Base-by-base conservation (phyloP, 345 rosid species). In the Aquilaria yunnanensis region DNA sequence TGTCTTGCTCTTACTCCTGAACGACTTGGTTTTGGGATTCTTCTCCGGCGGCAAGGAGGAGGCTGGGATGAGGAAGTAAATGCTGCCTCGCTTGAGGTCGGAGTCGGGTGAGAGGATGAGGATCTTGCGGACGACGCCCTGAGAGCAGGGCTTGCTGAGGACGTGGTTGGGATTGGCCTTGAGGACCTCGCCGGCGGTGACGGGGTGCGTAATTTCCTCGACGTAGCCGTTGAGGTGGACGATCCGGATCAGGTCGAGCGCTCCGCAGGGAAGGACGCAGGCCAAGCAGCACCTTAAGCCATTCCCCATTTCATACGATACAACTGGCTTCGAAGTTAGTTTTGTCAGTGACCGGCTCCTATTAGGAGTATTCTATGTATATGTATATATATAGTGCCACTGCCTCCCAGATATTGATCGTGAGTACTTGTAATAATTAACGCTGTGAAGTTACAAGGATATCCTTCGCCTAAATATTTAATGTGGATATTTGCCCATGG, bases 251-350 rank as follows among this genome's bases (percentile, higher is more conserved):
- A 94, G 77, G 60, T 94, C 99, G 56, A 94, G 83, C 51, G 97
- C 99, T 56, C 97, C 99, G 65, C 93, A 90, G 1, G 99, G 96
- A 74, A 90, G 89, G 58, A 94, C 84, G 69, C 97, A 94, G 43
- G 96, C 95, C 81, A 94, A 76, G 68, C 96, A 94, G 54, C 96
- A 94, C 63, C 95, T 81, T 72, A 94, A 72, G 67, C 88, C 88
- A 65, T 94, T 94, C 12, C 99, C 97, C 99, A 94, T 92, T 33
- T 30, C 37, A 13, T 33, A 16, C 23, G 23, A 16, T 16, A 16
- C 23, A 16, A 16, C 23, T 16, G 23, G 23, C 23, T 16, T 16
- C 23, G 23, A 16, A 16, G 23, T 16, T 16, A 16, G 23, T 16
- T 16, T 16, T 16, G 23, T 16, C 0, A 16, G 23, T 16, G 23